A percentile compares a stretch with the other conserved stretches of the same genome.
These are phyloP conservation scores for Monilinia aucupariae DNA, from an alignment of 2,329 filamentous ascomycete genomes.

Conservation along the genomic window DNA sequence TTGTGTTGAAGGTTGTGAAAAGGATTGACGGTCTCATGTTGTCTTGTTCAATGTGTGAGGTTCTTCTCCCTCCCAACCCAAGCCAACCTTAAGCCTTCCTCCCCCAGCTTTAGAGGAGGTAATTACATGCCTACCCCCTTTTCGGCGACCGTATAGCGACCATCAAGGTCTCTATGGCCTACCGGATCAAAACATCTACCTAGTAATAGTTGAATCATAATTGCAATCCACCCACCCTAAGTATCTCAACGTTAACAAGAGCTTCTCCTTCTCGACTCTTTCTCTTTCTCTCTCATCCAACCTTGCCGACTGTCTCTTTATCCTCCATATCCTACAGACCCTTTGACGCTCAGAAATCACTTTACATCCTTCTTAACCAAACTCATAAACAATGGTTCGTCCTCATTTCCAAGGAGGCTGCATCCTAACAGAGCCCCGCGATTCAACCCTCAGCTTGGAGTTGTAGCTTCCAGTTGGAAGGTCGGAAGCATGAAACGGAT, in stretches of 20 bases:
- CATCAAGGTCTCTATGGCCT: conserved; percentile 5
- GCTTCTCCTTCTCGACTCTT: no score
- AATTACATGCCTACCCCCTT: background rate
- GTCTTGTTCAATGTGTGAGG: conserved; percentile 1
- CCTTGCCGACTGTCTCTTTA: background rate
- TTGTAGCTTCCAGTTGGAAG: background rate
- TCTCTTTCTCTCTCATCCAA: no score
- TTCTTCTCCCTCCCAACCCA: background rate
- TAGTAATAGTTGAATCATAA: conserved; percentile 8
- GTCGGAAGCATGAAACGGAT: background rate
- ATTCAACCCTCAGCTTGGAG: background rate
- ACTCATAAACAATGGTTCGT: background rate
- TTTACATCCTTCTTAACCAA: background rate
- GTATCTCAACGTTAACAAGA: background rate
- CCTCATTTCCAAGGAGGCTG: background rate
- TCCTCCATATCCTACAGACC: background rate
- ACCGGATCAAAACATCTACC: conserved; percentile 6
- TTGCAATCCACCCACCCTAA: conserved; percentile 5
- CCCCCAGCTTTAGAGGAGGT: conserved; percentile 13
- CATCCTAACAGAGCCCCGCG: background rate
- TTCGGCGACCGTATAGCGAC: conserved; percentile 5
- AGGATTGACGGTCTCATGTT: conserved; percentile 18
- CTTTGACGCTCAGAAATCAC: background rate
- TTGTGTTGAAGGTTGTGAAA: conserved; percentile 9
- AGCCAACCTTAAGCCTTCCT: conserved; percentile 1